These are phyloP conservation scores for Leucocoprinus birnbaumii DNA, from an alignment of 768 basidiomycete genomes.

Conservation along the genomic window DNA sequence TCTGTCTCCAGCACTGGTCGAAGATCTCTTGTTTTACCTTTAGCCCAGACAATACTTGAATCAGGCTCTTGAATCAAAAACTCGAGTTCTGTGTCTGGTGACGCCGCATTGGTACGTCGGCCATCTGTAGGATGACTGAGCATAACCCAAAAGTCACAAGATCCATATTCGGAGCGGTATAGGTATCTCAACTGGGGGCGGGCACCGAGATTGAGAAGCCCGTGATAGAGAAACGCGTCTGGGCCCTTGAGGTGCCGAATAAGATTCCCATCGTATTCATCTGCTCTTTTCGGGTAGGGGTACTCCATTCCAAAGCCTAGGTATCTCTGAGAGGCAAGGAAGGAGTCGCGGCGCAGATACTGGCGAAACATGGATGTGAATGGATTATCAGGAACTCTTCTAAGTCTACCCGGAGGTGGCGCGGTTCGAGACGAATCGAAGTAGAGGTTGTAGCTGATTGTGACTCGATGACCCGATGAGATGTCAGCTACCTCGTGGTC, in stretches of 20 bases:
- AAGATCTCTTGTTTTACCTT: background rate
- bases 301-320: constrained; percentile 33
- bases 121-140: background rate
- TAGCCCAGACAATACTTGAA: background rate
- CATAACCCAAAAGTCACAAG: constrained; percentile 5
- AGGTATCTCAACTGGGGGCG: constrained; percentile 18
- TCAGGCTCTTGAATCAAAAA: background rate
- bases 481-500: constrained; percentile 37
- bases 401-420: background rate
- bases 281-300: constrained; percentile 24
- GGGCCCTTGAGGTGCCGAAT: constrained; percentile 24
- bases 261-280: constrained; percentile 12
- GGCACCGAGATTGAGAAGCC: constrained; percentile 18
- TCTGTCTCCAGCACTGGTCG: background rate
- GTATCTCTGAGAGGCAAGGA: constrained; percentile 28
- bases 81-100: background rate
- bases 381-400: background rate
- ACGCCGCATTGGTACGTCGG: background rate
- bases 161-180: constrained; percentile 13
- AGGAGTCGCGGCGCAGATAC: constrained; percentile 22
- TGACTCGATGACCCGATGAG: constrained; percentile 34
- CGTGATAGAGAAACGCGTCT: constrained; percentile 22
- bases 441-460: constrained; percentile 41
- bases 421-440: constrained; percentile 14
- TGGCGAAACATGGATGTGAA: constrained; percentile 19